Evolutionary conservation across 1,139 yeast genomes (phyloP).

Genomic region (Debaryomycetaceae sp.): DNA sequence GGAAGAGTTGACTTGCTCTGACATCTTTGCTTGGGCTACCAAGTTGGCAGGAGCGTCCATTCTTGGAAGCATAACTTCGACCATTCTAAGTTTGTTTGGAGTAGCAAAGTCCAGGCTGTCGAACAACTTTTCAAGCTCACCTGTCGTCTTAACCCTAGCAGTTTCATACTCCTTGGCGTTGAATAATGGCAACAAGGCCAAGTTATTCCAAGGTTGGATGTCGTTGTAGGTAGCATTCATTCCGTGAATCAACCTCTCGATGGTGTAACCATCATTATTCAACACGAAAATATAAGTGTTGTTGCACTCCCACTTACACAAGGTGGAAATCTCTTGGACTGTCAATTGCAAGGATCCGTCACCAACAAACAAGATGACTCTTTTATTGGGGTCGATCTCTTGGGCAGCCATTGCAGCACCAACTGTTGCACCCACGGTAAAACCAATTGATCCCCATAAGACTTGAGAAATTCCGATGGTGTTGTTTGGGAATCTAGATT

Average conservation of each 20-base stretch:
- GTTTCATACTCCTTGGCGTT: constrained; percentile 63
- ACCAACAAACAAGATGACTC: constrained; percentile 82
- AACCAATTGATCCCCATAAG: constrained; percentile 89
- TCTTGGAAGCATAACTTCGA: constrained; percentile 75
- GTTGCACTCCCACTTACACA: constrained; percentile 68
- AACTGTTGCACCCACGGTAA: constrained; percentile 76
- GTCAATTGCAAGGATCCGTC: constrained; percentile 90
- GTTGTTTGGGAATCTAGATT: constrained; percentile 71
- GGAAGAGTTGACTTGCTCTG: constrained; percentile 55
- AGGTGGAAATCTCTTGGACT: constrained; percentile 81
- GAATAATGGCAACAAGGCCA: constrained; percentile 63
- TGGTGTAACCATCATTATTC: constrained; percentile 86
- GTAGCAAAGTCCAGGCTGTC: constrained; percentile 50
- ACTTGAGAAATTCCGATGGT: constrained; percentile 82
- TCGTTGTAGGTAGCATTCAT: constrained; percentile 71
- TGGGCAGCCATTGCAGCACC: constrained; percentile 87
- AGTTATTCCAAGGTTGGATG: constrained; percentile 80
- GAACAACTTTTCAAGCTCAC: constrained; percentile 63
- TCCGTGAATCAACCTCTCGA: constrained; percentile 86
- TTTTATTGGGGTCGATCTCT: constrained; percentile 63
- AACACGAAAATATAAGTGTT: constrained; percentile 79
- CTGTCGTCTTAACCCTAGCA: constrained; percentile 55
- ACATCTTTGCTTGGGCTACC: constrained; percentile 66
- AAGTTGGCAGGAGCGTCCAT: constrained; percentile 81
- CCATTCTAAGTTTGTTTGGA: constrained; percentile 66